These are phyloP conservation scores for Ceratocystis smalleyi DNA, from an alignment of 2,329 filamentous ascomycete genomes.

Conservation along the genomic window DNA sequence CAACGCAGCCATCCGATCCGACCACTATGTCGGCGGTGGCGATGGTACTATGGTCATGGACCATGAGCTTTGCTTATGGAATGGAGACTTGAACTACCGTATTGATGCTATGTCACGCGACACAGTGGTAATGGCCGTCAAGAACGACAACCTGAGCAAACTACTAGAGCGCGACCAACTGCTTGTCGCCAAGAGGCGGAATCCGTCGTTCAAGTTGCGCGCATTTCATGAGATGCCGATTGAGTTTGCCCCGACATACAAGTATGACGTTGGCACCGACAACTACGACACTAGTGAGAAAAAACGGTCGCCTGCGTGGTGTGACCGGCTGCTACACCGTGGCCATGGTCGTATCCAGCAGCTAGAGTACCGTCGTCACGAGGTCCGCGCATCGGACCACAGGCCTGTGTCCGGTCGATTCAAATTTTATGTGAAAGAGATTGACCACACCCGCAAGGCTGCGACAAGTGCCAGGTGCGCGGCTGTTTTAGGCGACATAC, in stretches of 20 bases:
- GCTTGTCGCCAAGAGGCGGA: slow-evolving; percentile 72
- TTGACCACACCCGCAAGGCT: slow-evolving; percentile 51
- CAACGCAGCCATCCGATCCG: slow-evolving; percentile 50
- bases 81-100: slow-evolving; percentile 94
- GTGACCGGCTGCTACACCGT: slow-evolving; percentile 79
- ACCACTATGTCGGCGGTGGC: slow-evolving; percentile 78
- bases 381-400: slow-evolving; percentile 83
- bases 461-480: slow-evolving; percentile 58
- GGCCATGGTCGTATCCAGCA: slow-evolving; percentile 72
- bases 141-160: slow-evolving; percentile 64
- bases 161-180: slow-evolving; percentile 88
- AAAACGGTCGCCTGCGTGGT: slow-evolving; percentile 88
- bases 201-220: slow-evolving; percentile 74
- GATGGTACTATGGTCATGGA: slow-evolving; percentile 91
- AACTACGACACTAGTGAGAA: slow-evolving; percentile 92
- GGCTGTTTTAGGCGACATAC: slow-evolving; percentile 57
- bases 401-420: slow-evolving; percentile 80
- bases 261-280: slow-evolving; percentile 93
- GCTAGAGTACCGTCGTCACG: slow-evolving; percentile 73
- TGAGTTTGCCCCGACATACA: slow-evolving; percentile 89
- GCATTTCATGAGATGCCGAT: slow-evolving; percentile 86
- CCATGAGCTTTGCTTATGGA: slow-evolving; percentile 92
- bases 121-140: slow-evolving; percentile 73
- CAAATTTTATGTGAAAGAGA: slow-evolving; percentile 67
- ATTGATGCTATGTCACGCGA: slow-evolving; percentile 95